Base-by-base conservation (phyloP, 2,329 filamentous ascomycete genomes). In the Dothiorella sarmentorum region DNA sequence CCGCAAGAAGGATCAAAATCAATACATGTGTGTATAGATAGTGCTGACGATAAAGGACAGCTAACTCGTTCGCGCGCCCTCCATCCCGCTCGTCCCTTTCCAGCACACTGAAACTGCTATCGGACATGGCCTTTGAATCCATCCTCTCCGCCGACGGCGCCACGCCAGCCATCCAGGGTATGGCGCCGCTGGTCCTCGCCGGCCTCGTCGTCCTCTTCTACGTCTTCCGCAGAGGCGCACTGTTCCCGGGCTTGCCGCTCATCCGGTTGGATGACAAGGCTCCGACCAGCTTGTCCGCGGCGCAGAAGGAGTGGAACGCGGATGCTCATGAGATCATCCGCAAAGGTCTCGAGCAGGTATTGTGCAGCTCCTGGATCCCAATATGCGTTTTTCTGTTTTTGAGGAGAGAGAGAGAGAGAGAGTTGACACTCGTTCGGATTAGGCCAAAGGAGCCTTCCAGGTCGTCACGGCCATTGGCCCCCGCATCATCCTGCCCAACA, bases 391-490 rank as follows among this genome's bases (percentile, higher is more conserved):
- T n/a, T n/a, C n/a, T n/a, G n/a, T n/a, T n/a, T n/a, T n/a, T n/a
- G n/a, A n/a, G n/a, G n/a, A n/a, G n/a, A n/a, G n/a, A n/a, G n/a
- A n/a, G n/a, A n/a, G n/a, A n/a, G n/a, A n/a, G n/a, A n/a, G n/a
- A n/a, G n/a, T n/a, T n/a, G n/a, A n/a, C n/a, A n/a, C n/a, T n/a
- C n/a, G n/a, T n/a, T n/a, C n/a, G n/a, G n/a, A n/a, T 13, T 44
- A 45, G 43, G 15, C 29, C 52, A 43, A 44, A 44, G 52, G 26
- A 18, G 22, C 9, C 20, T 56, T 56, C 22, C 52, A 56, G 26
- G 31, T 38, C 24, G 24, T 56, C 3, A 56, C 52, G 3, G 37
- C 33, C 22, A 26, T 40, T 24, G 52, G 52, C 6, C 52, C 52
- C 5, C 17, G 37, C 4, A 58, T 45, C 42, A 35, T 58, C 13